phyloP scores from a whole-genome alignment of 208 protist genomes.

The Acanthamoeba sp. region DNA sequence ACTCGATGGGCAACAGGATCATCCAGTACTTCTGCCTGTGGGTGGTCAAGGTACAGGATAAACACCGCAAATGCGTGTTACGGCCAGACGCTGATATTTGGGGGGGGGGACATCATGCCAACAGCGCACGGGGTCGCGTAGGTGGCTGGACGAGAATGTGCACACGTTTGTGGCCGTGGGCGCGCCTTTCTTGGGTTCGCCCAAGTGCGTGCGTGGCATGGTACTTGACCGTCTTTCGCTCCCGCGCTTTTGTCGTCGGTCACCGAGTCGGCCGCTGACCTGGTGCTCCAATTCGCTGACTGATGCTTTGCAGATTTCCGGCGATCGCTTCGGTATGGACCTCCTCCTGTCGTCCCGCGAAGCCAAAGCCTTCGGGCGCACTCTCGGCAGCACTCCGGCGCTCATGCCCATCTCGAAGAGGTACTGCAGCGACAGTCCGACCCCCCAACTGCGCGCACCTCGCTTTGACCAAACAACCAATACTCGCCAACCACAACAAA shows the following conservation, averaged over 20 bases:
- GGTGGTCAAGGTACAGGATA: not conserved
- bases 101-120: too few species aligned
- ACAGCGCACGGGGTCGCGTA: not conserved
- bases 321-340: slow-evolving; percentile 40
- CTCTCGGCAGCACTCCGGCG: not conserved
- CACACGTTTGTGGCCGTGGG: slow-evolving; percentile 75
- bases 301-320: not conserved
- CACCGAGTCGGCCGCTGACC: too few species aligned
- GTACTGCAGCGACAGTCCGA: not conserved
- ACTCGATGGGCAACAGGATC: slow-evolving; percentile 68
- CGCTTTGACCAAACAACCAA: not conserved
- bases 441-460: not conserved
- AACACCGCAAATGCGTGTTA: too few species aligned
- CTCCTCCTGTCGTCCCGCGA: not conserved
- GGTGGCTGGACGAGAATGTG: slow-evolving; percentile 39
- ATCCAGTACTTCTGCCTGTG: slow-evolving; percentile 74
- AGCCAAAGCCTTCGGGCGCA: slow-evolving; percentile 23
- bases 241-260: too few species aligned
- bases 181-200: slow-evolving; percentile 35
- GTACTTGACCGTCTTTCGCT: not conserved
- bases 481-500: not conserved
- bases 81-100: too few species aligned
- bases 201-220: slow-evolving; percentile 70
- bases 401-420: slow-evolving; percentile 15
- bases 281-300: not conserved